These are phyloP conservation scores for Pyrenophora seminiperda DNA, from an alignment of 2,329 filamentous ascomycete genomes.

Conservation along the genomic window DNA sequence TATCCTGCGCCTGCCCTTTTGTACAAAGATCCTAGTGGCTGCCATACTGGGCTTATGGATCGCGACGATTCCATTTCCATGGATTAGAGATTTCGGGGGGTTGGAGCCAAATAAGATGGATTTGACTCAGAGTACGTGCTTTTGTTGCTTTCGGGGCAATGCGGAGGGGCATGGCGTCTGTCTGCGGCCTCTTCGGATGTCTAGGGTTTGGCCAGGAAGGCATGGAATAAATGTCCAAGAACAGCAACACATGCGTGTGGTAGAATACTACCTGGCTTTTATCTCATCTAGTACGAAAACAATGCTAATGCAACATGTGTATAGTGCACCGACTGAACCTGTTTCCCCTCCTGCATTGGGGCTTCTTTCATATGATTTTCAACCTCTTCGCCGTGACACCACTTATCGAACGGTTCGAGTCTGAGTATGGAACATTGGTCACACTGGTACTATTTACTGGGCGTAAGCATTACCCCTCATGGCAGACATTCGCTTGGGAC, in stretches of 20 bases:
- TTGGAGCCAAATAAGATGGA: conserved; percentile 78
- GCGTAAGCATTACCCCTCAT: conserved; percentile 63
- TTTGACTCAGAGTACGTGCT: conserved; percentile 68
- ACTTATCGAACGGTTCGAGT: conserved; percentile 91
- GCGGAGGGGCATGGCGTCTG: background rate
- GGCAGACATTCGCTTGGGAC: conserved; percentile 55
- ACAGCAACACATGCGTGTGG: background rate
- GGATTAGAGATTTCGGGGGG: conserved; percentile 78
- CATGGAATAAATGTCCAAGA: background rate
- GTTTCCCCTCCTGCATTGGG: conserved; percentile 83
- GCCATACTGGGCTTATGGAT: conserved; percentile 73
- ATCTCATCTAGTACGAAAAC: background rate
- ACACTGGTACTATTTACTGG: conserved; percentile 88
- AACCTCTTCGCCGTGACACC: conserved; percentile 82
- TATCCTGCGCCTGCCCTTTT: conserved; percentile 81
- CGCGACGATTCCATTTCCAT: conserved; percentile 69
- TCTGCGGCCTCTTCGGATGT: conserved; percentile 6
- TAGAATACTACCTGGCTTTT: background rate
- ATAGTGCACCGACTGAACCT: conserved; percentile 92
- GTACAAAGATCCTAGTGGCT: conserved; percentile 73
- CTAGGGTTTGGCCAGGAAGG: background rate
- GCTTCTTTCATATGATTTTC: conserved; percentile 78
- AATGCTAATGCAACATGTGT: conserved; percentile 19
- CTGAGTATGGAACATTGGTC: conserved; percentile 87
- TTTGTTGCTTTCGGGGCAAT: background rate